Conservation (phyloP, 2,329 filamentous ascomycete genomes). For the Rhynchosporium secalis region DNA sequence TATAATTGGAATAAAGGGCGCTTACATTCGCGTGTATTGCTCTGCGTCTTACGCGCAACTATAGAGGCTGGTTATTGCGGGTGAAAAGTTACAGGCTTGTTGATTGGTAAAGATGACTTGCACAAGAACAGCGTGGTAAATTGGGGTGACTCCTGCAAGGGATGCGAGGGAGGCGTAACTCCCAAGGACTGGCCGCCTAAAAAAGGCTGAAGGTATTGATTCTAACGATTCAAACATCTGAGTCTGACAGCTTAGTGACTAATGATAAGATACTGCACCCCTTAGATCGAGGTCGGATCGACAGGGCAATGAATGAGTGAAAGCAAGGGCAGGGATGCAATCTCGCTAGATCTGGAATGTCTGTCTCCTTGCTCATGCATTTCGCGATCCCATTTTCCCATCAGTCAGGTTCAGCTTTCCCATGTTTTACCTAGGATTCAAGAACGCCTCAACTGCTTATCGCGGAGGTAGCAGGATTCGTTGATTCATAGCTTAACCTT, state of each 20-base stretch:
- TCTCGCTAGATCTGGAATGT: not conserved
- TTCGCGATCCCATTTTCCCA: constrained; percentile 4
- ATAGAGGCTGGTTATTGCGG: no score
- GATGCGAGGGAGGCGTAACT: constrained; percentile 1
- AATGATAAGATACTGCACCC: not conserved
- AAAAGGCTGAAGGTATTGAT: not conserved
- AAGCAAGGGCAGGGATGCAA: not conserved
- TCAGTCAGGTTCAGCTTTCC: not conserved
- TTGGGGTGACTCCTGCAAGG: not conserved
- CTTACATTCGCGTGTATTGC: no score
- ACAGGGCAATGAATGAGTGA: not conserved
- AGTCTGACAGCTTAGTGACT: no score
- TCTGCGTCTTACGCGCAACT: no score
- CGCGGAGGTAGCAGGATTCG: not conserved
- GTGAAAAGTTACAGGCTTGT: not conserved
- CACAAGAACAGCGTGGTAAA: no score
- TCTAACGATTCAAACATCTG: no score
- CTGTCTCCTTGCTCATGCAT: not conserved
- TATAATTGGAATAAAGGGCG: no score
- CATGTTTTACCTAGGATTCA: not conserved
- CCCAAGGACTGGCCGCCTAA: not conserved
- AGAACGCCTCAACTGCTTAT: not conserved
- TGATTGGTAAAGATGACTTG: not conserved
- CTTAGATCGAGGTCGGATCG: not conserved
- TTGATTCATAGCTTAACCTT: not conserved